Evolutionary conservation across 345 rosid species (phyloP), one percentile per base, ranked within the genome.

Genomic region (Rhodamnia argentea): DNA sequence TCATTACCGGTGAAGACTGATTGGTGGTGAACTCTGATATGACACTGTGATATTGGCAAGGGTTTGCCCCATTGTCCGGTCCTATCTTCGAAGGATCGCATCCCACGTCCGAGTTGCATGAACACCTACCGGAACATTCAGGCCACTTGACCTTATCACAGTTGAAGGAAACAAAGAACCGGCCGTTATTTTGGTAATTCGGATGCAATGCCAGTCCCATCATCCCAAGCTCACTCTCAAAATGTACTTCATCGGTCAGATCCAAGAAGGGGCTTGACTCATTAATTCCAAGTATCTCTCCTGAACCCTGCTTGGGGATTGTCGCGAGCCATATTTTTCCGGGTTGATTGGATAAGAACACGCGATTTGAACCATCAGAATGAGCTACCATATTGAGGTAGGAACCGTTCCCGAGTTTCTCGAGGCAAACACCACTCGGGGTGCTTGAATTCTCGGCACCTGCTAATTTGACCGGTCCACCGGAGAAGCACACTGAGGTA

Each of bases 161-260:
- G 90, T 96, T 95, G 86, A 96, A 94, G 13, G 98, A 96, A 24
- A 93, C 96, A 57, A 95, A 96, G 87, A 95, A 92, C 82, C 96
- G 87, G 16, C 96, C 98, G 82, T 96, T 95, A 13, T 91, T 90
- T 10, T 87, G 91, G 87, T 94, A 94, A 16, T 93, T 88, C 10
- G 96, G 96, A 86, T 96, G 98, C 88, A 96, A 95, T 52, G 97
- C 97, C 88, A 95, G 92, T 6, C 98, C 99, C 98, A 94, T 93
- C 96, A 96, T 84, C 85, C 98, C 99, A 64, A 93, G 91, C 88
- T 84, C 59, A 2, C 93, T 90, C 86, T 94, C 94, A 52, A 88
- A 92, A 88, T 92, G 89, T 74, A 95, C 96, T 89, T 89, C 89
- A 93, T 94, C 98, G 2, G 95, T 96, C 56, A 96, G 91, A 86